Percentiles rank a stretch among this genome's conserved stretches.
These are phyloP conservation scores for Phoenix dactylifera DNA, from an alignment of 176 grass and related monocot genomes.

Conservation along the genomic window DNA sequence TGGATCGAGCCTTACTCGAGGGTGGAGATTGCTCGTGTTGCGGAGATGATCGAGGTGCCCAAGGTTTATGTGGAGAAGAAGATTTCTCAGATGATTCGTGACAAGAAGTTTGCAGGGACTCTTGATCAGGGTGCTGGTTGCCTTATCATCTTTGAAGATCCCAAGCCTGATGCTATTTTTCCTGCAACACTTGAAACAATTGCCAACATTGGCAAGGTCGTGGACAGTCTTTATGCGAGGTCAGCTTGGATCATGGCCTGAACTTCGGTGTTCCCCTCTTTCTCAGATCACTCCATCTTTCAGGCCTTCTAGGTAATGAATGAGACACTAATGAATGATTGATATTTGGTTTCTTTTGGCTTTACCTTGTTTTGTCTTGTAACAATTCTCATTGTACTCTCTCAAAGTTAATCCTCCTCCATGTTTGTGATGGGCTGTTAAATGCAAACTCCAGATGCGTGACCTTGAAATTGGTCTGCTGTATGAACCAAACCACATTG, in stretches of 20 bases:
- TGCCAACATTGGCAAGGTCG: conserved; percentile 64
- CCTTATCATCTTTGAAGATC: conserved; percentile 76
- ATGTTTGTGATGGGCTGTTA: too few species aligned
- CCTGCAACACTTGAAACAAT: conserved; percentile 71
- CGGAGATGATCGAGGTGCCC: conserved; percentile 65
- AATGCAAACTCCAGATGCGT: too few species aligned
- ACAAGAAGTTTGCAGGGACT: conserved; percentile 79
- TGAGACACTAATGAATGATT: too few species aligned
- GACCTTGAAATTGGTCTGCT: too few species aligned
- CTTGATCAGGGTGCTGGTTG: conserved; percentile 76
- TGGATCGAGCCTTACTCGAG: conserved; percentile 69
- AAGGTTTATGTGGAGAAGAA: conserved; percentile 73
- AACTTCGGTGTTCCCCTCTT: not conserved
- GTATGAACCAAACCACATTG: too few species aligned
- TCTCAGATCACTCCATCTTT: too few species aligned
- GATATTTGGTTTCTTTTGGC: too few species aligned
- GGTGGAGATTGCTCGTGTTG: conserved; percentile 68
- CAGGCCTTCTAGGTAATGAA: too few species aligned
- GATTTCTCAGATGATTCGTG: conserved; percentile 72
- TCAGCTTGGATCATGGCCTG: conserved; percentile 81
- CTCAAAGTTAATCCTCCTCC: too few species aligned
- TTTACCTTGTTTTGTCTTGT: too few species aligned
- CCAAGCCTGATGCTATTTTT: conserved; percentile 62
- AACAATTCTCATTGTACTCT: too few species aligned
- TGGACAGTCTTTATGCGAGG: conserved; percentile 70